Evolutionary conservation across 2,329 filamentous ascomycete genomes (phyloP).

Genomic region (Aureobasidium musti): DNA sequence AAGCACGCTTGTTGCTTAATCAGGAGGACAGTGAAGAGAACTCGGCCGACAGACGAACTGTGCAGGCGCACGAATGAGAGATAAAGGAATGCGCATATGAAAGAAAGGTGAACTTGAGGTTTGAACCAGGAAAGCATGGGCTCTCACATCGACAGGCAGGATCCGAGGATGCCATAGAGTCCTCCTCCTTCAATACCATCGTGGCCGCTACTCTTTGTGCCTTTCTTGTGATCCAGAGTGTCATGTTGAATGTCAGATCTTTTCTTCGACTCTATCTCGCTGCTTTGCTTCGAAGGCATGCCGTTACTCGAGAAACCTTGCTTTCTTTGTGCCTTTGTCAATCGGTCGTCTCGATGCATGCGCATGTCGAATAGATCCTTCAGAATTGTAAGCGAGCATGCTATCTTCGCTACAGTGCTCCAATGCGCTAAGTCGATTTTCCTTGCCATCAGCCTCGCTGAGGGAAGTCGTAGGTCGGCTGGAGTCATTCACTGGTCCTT

Average conservation of each 20-base stretch:
- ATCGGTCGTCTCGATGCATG: background rate
- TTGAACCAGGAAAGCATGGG: background rate
- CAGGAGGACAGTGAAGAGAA: background rate
- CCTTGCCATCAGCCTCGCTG: background rate
- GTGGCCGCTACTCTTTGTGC: background rate
- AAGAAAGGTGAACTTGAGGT: background rate
- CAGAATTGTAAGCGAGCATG: background rate
- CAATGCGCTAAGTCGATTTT: background rate
- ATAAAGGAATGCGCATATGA: background rate
- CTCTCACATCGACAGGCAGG: background rate
- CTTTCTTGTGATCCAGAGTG: background rate
- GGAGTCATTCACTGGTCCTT: background rate
- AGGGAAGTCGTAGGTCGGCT: background rate
- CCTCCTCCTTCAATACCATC: constrained; percentile 2
- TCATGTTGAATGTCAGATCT: background rate
- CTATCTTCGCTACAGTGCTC: background rate
- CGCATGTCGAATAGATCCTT: too few species aligned
- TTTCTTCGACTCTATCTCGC: background rate
- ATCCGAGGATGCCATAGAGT: background rate
- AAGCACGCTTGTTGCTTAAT: background rate
- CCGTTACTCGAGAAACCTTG: background rate
- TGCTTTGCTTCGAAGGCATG: background rate
- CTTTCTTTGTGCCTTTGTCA: background rate
- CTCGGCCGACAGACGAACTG: background rate
- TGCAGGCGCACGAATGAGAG: background rate